Conservation (phyloP, 225 moss, liverwort and hornwort species). For the Straminergon stramineum region DNA sequence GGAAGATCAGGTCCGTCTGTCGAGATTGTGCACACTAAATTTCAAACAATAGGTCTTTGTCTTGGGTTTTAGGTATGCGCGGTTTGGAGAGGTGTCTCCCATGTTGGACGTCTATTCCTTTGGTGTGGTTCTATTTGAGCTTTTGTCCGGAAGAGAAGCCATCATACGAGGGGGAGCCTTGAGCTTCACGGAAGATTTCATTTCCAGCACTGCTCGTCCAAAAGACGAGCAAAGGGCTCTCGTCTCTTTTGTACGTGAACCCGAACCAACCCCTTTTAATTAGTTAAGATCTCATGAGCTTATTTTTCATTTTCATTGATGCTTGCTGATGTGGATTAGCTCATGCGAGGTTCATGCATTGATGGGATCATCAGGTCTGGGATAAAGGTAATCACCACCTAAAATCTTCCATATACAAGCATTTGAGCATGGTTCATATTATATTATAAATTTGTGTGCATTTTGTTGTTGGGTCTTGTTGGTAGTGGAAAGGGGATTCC, state of each 20-base stretch:
- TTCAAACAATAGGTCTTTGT: background rate
- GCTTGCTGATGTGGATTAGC: background rate
- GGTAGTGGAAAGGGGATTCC: background rate
- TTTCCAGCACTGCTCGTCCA: background rate
- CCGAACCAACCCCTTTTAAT: no score
- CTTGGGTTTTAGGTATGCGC: conserved; percentile 46
- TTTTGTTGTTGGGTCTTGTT: background rate
- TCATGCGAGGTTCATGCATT: no score
- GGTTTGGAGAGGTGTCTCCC: conserved; percentile 85
- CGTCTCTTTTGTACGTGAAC: conserved; percentile 48
- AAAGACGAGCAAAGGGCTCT: conserved; percentile 72
- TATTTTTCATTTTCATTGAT: background rate
- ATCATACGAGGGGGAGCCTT: conserved; percentile 41
- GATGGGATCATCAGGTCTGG: no score
- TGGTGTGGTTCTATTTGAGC: conserved; percentile 82
- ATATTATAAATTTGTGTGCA: background rate
- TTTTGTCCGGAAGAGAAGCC: conserved; percentile 75
- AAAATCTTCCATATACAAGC: background rate
- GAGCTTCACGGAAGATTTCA: background rate
- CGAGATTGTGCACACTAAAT: fast-evolving
- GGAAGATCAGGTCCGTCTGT: background rate
- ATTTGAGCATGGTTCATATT: background rate
- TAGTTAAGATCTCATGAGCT: background rate
- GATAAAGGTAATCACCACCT: background rate
- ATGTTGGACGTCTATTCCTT: conserved; percentile 89